A percentile compares a stretch with the other conserved stretches of the same genome.
Evolutionary conservation across 305 asterid genomes (phyloP).

Genomic region (Fraxinus angustifolia): DNA sequence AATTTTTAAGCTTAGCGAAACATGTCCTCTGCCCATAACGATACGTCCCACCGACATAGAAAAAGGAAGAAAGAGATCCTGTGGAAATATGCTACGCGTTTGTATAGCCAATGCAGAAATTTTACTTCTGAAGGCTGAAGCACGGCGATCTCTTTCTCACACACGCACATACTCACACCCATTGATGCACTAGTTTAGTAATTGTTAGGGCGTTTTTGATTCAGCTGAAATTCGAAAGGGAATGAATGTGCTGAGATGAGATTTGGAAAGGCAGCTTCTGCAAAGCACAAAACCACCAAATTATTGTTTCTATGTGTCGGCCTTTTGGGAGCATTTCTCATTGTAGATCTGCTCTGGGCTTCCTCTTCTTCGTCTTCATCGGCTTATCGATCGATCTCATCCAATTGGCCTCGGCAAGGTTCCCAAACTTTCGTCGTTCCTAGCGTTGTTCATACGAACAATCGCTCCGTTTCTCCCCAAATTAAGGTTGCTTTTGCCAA

Average conservation of each 20-base stretch:
- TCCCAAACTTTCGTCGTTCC: constrained; percentile 25
- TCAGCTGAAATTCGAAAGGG: background rate
- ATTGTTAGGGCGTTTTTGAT: background rate
- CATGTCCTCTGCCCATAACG: background rate
- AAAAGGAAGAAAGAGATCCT: background rate
- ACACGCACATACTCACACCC: background rate
- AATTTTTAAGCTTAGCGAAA: no score
- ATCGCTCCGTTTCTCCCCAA: constrained; percentile 17
- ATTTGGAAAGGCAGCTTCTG: constrained; percentile 29
- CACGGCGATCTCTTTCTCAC: background rate
- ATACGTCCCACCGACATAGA: background rate
- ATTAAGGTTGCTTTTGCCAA: constrained; percentile 25
- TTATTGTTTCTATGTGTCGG: constrained; percentile 47
- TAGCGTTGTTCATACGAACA: constrained; percentile 9
- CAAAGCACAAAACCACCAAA: constrained; percentile 40
- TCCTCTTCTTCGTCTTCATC: constrained; percentile 51
- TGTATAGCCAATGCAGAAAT: background rate
- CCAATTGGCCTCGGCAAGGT: constrained; percentile 29
- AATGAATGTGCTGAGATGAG: constrained; percentile 14
- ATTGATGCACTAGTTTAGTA: background rate
- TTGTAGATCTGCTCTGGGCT: constrained; percentile 82
- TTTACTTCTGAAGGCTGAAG: background rate
- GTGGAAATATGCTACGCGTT: background rate
- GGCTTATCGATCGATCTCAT: constrained; percentile 5
- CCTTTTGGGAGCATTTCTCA: constrained; percentile 53